Base-by-base conservation (phyloP, 2,329 filamentous ascomycete species). In the Clarireedia hainanense region DNA sequence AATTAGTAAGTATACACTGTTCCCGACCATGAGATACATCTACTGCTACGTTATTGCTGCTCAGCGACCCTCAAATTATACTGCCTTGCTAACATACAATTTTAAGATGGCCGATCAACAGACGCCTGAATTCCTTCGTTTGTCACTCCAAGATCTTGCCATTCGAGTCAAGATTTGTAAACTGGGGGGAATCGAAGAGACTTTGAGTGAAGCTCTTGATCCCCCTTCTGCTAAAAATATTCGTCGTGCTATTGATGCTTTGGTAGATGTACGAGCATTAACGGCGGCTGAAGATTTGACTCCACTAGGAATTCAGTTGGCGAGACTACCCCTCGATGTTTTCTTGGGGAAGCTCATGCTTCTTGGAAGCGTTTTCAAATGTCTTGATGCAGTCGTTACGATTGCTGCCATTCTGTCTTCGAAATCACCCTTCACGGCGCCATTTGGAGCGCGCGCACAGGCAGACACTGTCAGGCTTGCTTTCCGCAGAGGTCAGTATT, bases 91-190 rank as follows among this genome's bases (percentile, higher is more conserved):
- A 15, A 55, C 52, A 58, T 37, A 56, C 24, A 27, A 17, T 24
- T 36, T 42, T 17, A 42, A 67, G 63, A 90, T 97, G 80, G 84
- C 85, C 50, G 91, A 95, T 59, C 90, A 96, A 67, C 94, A 97
- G 73, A 96, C 90, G 0, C 95, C 94, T 0, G 94, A 99, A 70
- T 95, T 99, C 84, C 81, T 99, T 42, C 86, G 94, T 0, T 76
- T 99, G 4, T 96, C 94, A 0, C 76, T 99, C 10, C 94, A 99
- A 70, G 94, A 99, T 67, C 77, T 99, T 10, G 91, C 95, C 5
- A 91, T 99, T 69, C 85, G 94, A 7, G 91, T 97, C 62, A 99
- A 99, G 73, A 96, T 96, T 47, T 99, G 92, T 76, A 95, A 95
- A 67, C 81, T 99, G 45, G 94, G 94, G 10, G 86, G 89, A 42